phyloP scores from a whole-genome alignment of 371 early-diverging fungal genomes.

The Mucor lusitanicus region DNA sequence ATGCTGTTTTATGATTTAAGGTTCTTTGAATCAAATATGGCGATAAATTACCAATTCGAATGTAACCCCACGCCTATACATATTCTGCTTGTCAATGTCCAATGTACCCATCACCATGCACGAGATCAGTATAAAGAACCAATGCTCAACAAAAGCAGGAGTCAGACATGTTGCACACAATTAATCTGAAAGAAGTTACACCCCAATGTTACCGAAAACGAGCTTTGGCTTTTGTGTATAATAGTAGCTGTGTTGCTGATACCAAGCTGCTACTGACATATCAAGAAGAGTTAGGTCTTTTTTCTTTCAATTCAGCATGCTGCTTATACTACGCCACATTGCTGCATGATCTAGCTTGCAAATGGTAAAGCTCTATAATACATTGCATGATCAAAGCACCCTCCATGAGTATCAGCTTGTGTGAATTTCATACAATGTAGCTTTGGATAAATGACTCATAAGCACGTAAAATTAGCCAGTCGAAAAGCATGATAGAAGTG shows the following conservation, averaged over 20 bases:
- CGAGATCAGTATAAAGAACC: background rate
- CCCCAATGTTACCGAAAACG: background rate
- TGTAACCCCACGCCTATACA: background rate
- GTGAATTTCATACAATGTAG: background rate
- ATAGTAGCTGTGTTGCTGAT: background rate
- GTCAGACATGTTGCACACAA: background rate
- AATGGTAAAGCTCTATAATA: too few species aligned
- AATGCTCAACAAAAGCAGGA: background rate
- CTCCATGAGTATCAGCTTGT: background rate
- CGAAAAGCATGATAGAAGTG: background rate
- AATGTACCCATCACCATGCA: background rate
- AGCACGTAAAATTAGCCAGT: background rate
- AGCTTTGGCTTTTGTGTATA: background rate
- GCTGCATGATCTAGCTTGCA: too few species aligned
- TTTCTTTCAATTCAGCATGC: too few species aligned
- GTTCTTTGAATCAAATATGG: background rate
- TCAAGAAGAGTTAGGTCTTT: too few species aligned
- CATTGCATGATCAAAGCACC: too few species aligned
- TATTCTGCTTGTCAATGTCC: background rate
- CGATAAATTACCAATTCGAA: background rate
- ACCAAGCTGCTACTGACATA: too few species aligned
- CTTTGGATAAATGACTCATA: background rate
- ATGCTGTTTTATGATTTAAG: too few species aligned
- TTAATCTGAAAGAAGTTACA: background rate
- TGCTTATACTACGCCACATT: too few species aligned